phyloP scores from a whole-genome alignment of 495 filamentous ascomycete species.

The Trichoderma virens region DNA sequence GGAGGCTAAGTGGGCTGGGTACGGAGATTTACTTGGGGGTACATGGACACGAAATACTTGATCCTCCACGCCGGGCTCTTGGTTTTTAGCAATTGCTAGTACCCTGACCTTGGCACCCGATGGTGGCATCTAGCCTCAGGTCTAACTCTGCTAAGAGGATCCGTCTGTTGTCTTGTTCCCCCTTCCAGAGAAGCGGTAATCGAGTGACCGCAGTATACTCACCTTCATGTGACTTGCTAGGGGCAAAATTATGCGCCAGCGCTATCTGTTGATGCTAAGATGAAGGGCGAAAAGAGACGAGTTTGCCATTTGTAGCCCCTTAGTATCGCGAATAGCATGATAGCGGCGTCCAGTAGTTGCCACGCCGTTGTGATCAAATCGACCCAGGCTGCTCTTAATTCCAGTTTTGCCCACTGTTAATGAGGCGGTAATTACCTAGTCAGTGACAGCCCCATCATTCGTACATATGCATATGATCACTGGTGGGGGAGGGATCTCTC shows the following conservation, averaged over 20 bases:
- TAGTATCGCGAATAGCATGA: not conserved
- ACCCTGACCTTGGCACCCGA: slow-evolving; percentile 1
- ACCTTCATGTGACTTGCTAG: slow-evolving; percentile 1
- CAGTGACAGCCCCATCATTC: not conserved
- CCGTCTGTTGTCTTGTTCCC: not conserved
- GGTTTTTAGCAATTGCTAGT: not conserved
- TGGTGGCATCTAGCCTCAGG: not conserved
- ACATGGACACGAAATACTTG: not conserved
- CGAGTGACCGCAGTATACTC: not conserved
- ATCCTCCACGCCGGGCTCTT: slow-evolving; percentile 2
- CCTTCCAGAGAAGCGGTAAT: not conserved
- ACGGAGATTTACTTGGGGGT: slow-evolving; percentile 1
- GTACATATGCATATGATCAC: not conserved
- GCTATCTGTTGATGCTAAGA: not conserved
- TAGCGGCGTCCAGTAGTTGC: not conserved
- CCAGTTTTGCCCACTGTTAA: not conserved
- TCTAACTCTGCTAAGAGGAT: not conserved
- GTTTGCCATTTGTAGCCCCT: not conserved
- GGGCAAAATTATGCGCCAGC: slow-evolving; percentile 4
- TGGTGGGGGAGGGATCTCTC: not conserved
- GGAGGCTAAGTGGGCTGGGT: not conserved
- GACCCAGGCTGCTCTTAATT: not conserved
- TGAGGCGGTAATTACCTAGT: not conserved
- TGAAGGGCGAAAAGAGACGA: not conserved
- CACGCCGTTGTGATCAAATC: not conserved